phyloP scores from a whole-genome alignment of 2,329 filamentous ascomycete genomes.

The Tolypocladium guangdongense region DNA sequence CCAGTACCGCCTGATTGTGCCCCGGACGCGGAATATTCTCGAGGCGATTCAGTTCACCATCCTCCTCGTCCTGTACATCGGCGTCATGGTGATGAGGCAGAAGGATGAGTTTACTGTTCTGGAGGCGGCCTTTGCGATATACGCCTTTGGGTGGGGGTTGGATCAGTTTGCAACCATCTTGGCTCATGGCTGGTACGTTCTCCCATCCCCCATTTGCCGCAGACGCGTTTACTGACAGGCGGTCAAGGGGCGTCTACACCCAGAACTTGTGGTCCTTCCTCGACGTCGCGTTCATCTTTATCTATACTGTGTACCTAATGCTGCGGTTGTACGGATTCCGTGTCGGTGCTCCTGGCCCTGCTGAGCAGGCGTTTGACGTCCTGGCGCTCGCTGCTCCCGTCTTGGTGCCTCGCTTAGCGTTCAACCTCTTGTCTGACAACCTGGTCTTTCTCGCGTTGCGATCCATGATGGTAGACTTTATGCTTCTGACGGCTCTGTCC shows the following conservation, averaged over 20 bases:
- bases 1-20: conserved; percentile 76
- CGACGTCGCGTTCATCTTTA: conserved; percentile 64
- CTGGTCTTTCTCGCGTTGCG: conserved; percentile 71
- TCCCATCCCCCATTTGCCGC: not conserved
- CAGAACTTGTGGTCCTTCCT: conserved; percentile 86
- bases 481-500: conserved; percentile 62
- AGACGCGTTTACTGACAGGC: not conserved
- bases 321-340: conserved; percentile 56
- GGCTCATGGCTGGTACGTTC: conserved; percentile 54
- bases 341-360: conserved; percentile 33
- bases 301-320: conserved; percentile 59
- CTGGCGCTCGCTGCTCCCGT: conserved; percentile 72
- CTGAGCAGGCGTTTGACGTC: conserved; percentile 63
- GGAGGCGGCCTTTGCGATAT: conserved; percentile 61
- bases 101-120: conserved; percentile 41
- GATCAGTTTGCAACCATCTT: conserved; percentile 69
- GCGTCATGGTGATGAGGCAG: conserved; percentile 60
- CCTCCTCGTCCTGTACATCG: conserved; percentile 57
- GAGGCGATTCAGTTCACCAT: conserved; percentile 65
- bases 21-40: conserved; percentile 63
- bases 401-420: conserved; percentile 67
- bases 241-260: conserved; percentile 62
- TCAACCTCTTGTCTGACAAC: conserved; percentile 75
- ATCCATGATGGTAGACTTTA: conserved; percentile 80
- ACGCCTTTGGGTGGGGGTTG: conserved; percentile 66